Base-by-base conservation (phyloP, 441 rosid genomes). In the Biscutella auriculata region DNA sequence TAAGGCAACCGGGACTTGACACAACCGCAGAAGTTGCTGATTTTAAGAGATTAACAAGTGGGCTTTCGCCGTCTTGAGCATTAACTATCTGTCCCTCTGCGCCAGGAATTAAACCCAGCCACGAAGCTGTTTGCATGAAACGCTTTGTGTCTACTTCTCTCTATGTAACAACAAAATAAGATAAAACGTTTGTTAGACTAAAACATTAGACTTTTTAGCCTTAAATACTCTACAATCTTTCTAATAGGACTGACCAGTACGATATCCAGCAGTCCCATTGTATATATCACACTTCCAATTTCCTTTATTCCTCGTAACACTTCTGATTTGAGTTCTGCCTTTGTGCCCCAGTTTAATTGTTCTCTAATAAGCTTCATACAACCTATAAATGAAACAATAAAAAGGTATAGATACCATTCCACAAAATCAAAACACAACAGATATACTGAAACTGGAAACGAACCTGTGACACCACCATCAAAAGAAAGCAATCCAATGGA, bases 391-490 rank as follows among this genome's bases (percentile, higher is more conserved):
- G 62, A 27, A 53, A 65, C 45, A 59, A 9, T 13, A 1, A 21
- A 52, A 11, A 13, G 9, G 26, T 12, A 35, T 23, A 43, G 21
- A 42, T 5, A 51, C 27, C 12, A 58, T 9, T 32, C 12, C 46
- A 21, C 9, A 28, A 10, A 42, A 35, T 11, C 41, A 9, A 37
- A 45, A 43, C 53, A 21, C 16, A 61, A 12, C 21, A 66, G 30
- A 9, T 36, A 26, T 19, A 14, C 43, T 33, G 35, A 8, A 62
- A 56, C 37, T 14, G 10, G n/a, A 10, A 23, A 52, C 29, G 4
- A 72, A 94, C 99, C 99, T 78, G 96, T 61, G 32, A 94, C 88
- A 47, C 99, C 96, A 56, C 90, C 93, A 78, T 94, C 97, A 44
- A 87, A 94, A 68, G 95, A 89, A 57, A 94, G 97, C 71, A 94